Evolutionary conservation across 2,329 filamentous ascomycete species (phyloP).

Genomic region (Alternaria ventricosa): DNA sequence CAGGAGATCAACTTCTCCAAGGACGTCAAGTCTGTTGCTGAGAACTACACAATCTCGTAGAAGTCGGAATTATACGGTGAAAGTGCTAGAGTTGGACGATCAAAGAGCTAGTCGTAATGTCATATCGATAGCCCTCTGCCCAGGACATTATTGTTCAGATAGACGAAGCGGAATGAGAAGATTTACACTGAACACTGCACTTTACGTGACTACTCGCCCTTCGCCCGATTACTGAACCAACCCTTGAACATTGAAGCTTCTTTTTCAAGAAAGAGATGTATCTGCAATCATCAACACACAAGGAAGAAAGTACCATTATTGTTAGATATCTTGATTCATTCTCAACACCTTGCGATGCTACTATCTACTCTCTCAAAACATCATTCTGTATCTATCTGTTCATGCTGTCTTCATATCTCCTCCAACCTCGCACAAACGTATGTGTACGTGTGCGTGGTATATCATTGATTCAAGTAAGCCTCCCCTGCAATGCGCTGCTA

Average conservation of each 20-base stretch:
- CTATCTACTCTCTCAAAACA: not conserved
- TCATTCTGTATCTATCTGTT: not conserved
- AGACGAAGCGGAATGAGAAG: not conserved
- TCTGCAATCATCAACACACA: not conserved
- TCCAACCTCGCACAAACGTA: not conserved
- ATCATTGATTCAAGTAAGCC: not conserved
- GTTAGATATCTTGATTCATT: not conserved
- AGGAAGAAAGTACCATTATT: not conserved
- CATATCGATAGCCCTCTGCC: too few species aligned
- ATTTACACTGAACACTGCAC: not conserved
- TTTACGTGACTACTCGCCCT: not conserved
- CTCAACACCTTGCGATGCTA: not conserved
- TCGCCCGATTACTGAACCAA: not conserved
- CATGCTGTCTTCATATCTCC: not conserved
- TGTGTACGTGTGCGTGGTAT: not conserved
- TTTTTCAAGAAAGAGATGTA: not conserved
- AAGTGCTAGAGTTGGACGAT: not conserved
- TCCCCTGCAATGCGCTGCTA: not conserved
- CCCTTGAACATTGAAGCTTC: not conserved
- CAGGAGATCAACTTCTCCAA: constrained; percentile 84
- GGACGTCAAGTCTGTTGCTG: constrained; percentile 77
- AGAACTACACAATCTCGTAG: constrained; percentile 78
- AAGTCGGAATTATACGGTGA: not conserved
- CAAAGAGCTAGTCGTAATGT: not conserved
- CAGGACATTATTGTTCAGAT: not conserved